Evolutionary conservation across 495 filamentous ascomycete genomes (phyloP).

Genomic region (Penicillium nucicola): DNA sequence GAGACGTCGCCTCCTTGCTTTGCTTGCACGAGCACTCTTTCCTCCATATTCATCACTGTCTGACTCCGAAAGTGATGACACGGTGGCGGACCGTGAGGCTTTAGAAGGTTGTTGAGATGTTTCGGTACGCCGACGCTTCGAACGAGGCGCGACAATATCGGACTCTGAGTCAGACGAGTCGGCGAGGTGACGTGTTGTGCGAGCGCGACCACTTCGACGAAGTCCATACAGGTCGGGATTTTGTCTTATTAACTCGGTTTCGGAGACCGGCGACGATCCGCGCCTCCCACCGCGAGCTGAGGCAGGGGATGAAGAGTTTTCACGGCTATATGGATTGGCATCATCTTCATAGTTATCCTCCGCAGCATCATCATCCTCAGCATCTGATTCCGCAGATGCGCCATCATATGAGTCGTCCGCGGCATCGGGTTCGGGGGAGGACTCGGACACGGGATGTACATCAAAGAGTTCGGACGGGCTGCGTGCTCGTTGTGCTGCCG

Average conservation of each 20-base stretch:
- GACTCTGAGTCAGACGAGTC: slow-evolving; percentile 70
- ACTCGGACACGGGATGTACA: slow-evolving; percentile 41
- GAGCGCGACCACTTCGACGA: slow-evolving; percentile 74
- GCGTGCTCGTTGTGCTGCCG: slow-evolving; percentile 47
- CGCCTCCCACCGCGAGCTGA: slow-evolving; percentile 67
- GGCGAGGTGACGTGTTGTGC: slow-evolving; percentile 53
- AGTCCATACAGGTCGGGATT: slow-evolving; percentile 97
- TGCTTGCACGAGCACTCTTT: slow-evolving; percentile 63
- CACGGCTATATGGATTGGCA: slow-evolving; percentile 44
- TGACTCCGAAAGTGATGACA: slow-evolving; percentile 40
- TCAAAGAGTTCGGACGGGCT: slow-evolving; percentile 50
- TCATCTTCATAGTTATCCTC: slow-evolving; percentile 61
- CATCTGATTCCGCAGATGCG: slow-evolving; percentile 36
- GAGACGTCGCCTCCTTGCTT: slow-evolving; percentile 66
- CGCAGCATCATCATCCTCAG: slow-evolving; percentile 77
- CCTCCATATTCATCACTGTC: slow-evolving; percentile 71
- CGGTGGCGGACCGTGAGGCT: slow-evolving; percentile 42
- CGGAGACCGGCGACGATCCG: slow-evolving; percentile 66
- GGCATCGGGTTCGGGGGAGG: slow-evolving; percentile 58
- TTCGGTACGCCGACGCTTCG: slow-evolving; percentile 40
- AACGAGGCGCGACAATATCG: slow-evolving; percentile 39
- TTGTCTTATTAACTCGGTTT: slow-evolving; percentile 79
- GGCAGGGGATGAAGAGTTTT: slow-evolving; percentile 65
- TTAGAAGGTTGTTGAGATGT: slow-evolving; percentile 42
- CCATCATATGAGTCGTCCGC: slow-evolving; percentile 54